Evolutionary conservation across 106 monocot species (phyloP).

Genomic region (Dendrobium catenatum): DNA sequence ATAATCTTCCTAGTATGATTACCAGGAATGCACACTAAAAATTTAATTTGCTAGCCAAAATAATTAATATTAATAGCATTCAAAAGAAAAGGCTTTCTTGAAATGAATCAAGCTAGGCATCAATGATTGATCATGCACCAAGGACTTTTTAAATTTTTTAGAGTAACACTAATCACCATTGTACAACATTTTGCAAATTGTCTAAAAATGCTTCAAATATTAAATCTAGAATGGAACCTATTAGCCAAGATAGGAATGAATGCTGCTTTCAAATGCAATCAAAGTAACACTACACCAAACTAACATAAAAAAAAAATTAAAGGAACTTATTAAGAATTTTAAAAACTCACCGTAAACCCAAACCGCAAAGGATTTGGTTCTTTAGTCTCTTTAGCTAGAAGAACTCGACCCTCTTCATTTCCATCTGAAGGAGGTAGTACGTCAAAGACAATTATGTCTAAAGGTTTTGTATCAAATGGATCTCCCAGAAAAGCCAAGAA

Average conservation of each 20-base stretch:
- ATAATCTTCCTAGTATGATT: background rate
- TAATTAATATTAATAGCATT: background rate
- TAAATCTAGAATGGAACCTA: background rate
- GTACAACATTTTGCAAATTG: background rate
- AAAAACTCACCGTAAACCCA: constrained; percentile 65
- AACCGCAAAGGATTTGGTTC: constrained; percentile 77
- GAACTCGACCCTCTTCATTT: constrained; percentile 50
- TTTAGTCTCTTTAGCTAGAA: constrained; percentile 85
- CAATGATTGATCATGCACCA: background rate
- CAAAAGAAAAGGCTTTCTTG: background rate
- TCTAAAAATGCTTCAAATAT: background rate
- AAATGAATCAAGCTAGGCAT: background rate
- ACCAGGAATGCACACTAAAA: background rate
- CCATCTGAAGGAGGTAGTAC: constrained; percentile 67
- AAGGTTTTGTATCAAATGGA: constrained; percentile 77
- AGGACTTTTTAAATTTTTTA: background rate
- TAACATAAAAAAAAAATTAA: background rate
- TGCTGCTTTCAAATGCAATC: background rate
- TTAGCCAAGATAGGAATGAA: background rate
- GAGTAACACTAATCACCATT: background rate
- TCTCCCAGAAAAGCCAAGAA: constrained; percentile 96
- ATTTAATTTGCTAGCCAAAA: background rate
- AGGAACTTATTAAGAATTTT: background rate
- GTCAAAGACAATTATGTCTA: constrained; percentile 96
- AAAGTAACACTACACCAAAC: background rate